Evolutionary conservation across 441 rosid genomes (phyloP), one percentile per base, ranked within the genome.

Genomic region (Adansonia grandidieri): DNA sequence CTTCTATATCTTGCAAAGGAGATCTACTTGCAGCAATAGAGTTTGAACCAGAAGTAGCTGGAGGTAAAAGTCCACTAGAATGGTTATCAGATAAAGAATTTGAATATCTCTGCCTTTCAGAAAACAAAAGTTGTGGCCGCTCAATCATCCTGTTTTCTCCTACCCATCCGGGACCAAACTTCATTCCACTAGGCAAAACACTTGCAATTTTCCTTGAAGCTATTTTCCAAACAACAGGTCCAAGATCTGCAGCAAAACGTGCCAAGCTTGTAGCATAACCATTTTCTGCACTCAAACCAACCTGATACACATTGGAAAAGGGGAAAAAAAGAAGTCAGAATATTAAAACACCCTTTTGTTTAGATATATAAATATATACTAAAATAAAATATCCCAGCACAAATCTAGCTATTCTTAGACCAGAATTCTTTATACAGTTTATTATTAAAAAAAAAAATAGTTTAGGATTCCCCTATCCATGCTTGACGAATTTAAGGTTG

Each of bases 241-340:
- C 91, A 32, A 90, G 89, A 78, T 80, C 81, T 1, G 87, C 85
- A 60, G 93, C 90, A 77, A 86, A 90, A 37, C 87, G 87, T 78
- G 88, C 89, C 62, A 90, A 82, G 80, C 93, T 90, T 74, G 90
- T 88, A 15, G 92, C 90, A 73, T 93, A 93, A 56, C 94, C 90
- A 62, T 84, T 85, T 71, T 91, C 95, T 56, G 88, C 69, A 70
- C 85, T 87, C 74, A 93, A 82, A 54, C 95, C 97, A 56, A 91
- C 97, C 95, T 92, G 89, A 79, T 76, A 64, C 22, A 79, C 17
- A 80, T 56, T 51, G 48, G 71, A 71, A 77, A 77, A 57, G 58
- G 68, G 47, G 71, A 73, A 74, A 32, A 72, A 14, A 48, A 9
- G 20, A 2, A 42, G 44, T 22, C 58, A 48, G 73, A 48, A 22